phyloP scores from a whole-genome alignment of 1,284 basidiomycete genomes.

The Leccinum griseonigrum region DNA sequence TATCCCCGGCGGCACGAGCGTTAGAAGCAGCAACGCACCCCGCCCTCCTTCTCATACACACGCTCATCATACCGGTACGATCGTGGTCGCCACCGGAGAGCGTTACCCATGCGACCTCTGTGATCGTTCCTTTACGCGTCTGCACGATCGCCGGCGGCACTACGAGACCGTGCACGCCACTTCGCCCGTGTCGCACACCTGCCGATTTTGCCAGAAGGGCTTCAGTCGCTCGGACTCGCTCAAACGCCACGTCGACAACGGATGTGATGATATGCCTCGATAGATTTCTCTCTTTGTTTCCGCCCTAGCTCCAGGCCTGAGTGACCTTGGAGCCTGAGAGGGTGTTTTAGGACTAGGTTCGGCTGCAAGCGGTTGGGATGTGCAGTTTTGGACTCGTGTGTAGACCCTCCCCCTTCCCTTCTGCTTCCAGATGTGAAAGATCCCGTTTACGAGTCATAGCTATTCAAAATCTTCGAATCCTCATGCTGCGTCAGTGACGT shows the following conservation, averaged over 20 bases:
- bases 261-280: conserved; percentile 57
- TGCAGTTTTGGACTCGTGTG: conserved; percentile 16
- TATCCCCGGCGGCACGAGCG: conserved; percentile 4
- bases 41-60: conserved; percentile 12
- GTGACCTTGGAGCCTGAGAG: conserved; percentile 16
- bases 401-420: conserved; percentile 5
- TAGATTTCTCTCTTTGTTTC: conserved; percentile 21
- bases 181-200: conserved; percentile 58
- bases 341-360: conserved; percentile 14
- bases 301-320: not conserved
- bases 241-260: conserved; percentile 64
- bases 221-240: conserved; percentile 66
- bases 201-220: conserved; percentile 67
- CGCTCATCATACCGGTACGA: conserved; percentile 13
- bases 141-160: conserved; percentile 77
- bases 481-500: conserved; percentile 9
- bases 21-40: conserved; percentile 18
- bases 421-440: conserved; percentile 16
- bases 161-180: conserved; percentile 70
- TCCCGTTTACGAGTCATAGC: conserved; percentile 10
- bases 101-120: conserved; percentile 69
- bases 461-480: conserved; percentile 12
- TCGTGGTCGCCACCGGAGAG: conserved; percentile 40
- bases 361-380: conserved; percentile 14
- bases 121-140: conserved; percentile 71